Evolutionary conservation across 345 rosid genomes (phyloP).

Genomic region (Citrus mangshanensis): DNA sequence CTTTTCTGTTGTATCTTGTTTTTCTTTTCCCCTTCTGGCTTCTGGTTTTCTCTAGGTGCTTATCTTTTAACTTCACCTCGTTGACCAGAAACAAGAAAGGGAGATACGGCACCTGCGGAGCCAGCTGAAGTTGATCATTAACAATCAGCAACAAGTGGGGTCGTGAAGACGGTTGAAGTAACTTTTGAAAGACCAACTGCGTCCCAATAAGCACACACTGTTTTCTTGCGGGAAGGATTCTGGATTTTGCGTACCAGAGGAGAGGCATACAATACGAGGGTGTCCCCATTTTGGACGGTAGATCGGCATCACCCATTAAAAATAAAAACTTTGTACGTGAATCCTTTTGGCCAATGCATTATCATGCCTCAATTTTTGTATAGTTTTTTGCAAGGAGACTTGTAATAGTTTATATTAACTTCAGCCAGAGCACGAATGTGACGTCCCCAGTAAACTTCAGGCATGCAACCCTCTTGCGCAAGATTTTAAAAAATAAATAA

Average conservation of each 20-base stretch:
- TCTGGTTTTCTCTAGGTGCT: not conserved
- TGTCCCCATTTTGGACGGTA: not conserved
- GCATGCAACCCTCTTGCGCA: too few relatives aligned
- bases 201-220: not conserved
- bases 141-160: too few relatives aligned
- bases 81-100: constrained; percentile 21
- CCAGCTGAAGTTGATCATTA: constrained; percentile 10
- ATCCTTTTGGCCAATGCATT: not conserved
- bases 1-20: not conserved
- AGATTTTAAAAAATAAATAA: not conserved
- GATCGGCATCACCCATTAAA: too few relatives aligned
- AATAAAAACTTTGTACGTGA: too few relatives aligned
- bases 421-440: not conserved
- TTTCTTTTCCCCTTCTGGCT: not conserved
- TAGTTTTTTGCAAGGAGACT: too few relatives aligned
- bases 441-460: too few relatives aligned
- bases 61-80: not conserved
- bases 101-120: constrained; percentile 7
- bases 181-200: not conserved
- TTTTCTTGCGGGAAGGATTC: not conserved
- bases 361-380: not conserved
- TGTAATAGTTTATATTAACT: not conserved
- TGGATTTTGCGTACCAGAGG: not conserved
- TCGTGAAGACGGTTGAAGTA: not conserved
- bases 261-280: not conserved